phyloP scores from a whole-genome alignment of 208 protist species.

The Plasmodiophora brassicae region DNA sequence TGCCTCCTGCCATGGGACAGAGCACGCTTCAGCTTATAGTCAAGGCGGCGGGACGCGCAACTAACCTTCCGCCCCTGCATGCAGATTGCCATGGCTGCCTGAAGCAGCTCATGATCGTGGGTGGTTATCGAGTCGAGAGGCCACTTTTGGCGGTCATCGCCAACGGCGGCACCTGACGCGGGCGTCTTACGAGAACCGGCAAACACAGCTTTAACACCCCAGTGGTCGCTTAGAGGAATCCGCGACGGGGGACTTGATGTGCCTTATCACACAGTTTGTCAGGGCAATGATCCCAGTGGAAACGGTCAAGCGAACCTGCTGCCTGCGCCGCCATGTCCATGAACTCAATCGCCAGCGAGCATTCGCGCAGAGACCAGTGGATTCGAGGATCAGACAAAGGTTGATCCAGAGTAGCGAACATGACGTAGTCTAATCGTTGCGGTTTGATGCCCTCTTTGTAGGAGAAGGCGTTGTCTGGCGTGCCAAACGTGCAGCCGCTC shows the following conservation, averaged over 20 bases:
- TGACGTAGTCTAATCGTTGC: neutral
- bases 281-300: too few relatives aligned
- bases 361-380: neutral
- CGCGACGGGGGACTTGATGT: too few relatives aligned
- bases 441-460: neutral
- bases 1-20: neutral
- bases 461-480: neutral
- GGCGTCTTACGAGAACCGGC: too few relatives aligned
- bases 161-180: too few relatives aligned
- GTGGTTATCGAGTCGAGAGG: neutral
- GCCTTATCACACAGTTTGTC: too few relatives aligned
- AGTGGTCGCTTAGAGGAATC: constrained; percentile 1
- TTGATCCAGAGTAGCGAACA: neutral
- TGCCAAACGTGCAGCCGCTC: constrained; percentile 13
- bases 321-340: too few relatives aligned
- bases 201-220: constrained; percentile 14
- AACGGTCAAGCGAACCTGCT: too few relatives aligned
- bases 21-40: neutral
- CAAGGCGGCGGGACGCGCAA: too few relatives aligned
- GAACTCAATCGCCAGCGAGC: neutral
- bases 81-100: neutral
- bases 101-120: neutral
- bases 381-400: neutral
- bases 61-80: neutral
- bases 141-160: too few relatives aligned